Base-by-base conservation (phyloP, 495 filamentous ascomycete species). In the Acidiella bohemica region DNA sequence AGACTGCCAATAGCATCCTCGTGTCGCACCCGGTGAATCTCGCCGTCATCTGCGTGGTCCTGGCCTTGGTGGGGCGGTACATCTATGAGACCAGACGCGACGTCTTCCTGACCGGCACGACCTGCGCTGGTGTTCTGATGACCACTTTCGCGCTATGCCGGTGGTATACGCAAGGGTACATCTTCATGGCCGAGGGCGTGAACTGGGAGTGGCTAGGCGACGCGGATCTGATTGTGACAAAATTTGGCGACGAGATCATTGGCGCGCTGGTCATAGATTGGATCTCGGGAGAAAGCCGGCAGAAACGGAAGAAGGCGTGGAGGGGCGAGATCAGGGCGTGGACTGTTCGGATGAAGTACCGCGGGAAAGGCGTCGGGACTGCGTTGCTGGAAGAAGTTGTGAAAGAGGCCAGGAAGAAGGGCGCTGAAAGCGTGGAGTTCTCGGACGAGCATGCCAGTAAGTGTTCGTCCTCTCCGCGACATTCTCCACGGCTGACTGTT, bases 331-430 rank as follows among this genome's bases (percentile, higher is more conserved):
- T 88, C 32, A 64, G 78, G 17, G 83, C 79, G 0, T 87, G 83
- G 81, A 82, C 83, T 3, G 79, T 84, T 0, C 65, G 68, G 54
- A 44, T 73, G 43, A 63, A 58, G 47, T 87, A 82, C 55, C 67
- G 85, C 10, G 60, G 70, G 4, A 65, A 65, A 37, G 84, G 84
- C 0, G 59, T 92, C 6, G 85, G 84, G 3, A 61, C 51, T 12
- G 76, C 70, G 18, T 59, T 93, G 54, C 58, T 92, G 38, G 68
- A 78, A 39, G 71, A 76, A 46, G 79, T 74, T 3, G 73, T 82
- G 1, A 60, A 58, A 41, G 41, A 78, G 32, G 71, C 70, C 39
- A 66, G 70, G 46, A 64, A 65, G 51, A 69, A 67, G 40, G 75
- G 78, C 5, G 65, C 58, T 24, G 64, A 73, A 39, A 64, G 67